These are phyloP conservation scores for Fusarium chaquense DNA, from an alignment of 2,329 filamentous ascomycete species.

Conservation along the genomic window DNA sequence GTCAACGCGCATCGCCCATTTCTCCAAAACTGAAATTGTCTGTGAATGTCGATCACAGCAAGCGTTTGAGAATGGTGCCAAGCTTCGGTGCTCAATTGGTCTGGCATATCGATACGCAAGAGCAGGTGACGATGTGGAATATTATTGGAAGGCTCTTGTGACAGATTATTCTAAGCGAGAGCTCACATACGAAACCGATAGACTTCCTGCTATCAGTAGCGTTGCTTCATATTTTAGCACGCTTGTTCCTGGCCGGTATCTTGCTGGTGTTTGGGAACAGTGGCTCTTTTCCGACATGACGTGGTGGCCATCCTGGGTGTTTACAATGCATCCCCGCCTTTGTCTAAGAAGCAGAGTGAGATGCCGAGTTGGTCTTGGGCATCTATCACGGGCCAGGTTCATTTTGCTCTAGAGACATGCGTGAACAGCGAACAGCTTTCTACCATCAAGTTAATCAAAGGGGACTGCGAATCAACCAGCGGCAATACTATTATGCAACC, in stretches of 20 bases:
- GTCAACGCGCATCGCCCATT: background rate
- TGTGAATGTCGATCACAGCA: background rate
- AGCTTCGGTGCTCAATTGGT: background rate
- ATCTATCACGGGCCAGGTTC: background rate
- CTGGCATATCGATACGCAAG: background rate
- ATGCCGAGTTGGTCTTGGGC: background rate
- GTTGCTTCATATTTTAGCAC: background rate
- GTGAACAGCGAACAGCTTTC: background rate
- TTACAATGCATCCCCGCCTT: background rate
- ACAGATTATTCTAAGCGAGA: background rate
- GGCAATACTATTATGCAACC: background rate
- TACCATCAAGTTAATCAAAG: background rate
- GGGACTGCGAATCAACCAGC: background rate
- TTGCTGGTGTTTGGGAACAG: background rate
- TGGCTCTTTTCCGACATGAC: background rate
- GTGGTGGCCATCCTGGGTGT: background rate
- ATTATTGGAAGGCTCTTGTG: background rate
- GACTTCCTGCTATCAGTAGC: background rate
- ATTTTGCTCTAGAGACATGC: background rate
- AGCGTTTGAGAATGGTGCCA: constrained; percentile 1
- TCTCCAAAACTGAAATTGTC: background rate
- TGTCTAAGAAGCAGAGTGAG: background rate
- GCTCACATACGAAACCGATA: background rate
- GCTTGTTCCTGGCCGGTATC: background rate
- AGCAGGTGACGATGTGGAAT: background rate